Evolutionary conservation across 495 filamentous ascomycete species (phyloP).

Genomic region (Hypoxylon cercidicola): DNA sequence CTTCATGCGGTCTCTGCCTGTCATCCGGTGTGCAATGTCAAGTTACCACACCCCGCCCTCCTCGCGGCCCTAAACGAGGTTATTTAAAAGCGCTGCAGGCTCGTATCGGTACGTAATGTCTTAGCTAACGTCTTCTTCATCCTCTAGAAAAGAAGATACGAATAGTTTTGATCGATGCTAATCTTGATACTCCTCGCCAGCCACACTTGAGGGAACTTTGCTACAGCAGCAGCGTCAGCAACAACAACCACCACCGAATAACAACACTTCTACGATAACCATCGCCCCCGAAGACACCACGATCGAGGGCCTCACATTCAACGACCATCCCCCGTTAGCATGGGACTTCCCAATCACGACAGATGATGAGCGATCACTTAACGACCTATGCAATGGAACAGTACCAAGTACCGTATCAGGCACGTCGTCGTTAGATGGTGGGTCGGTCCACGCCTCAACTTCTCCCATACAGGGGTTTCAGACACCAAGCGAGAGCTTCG

Average conservation of each 20-base stretch:
- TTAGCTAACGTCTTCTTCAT: neutral
- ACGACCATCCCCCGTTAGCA: conserved; percentile 23
- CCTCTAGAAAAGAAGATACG: neutral
- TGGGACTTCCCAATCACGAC: conserved; percentile 37
- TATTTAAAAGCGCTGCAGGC: conserved; percentile 42
- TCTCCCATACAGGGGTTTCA: conserved; percentile 41
- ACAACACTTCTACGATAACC: conserved; percentile 13
- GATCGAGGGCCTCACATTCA: conserved; percentile 30
- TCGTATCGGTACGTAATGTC: conserved; percentile 33
- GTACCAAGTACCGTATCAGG: conserved; percentile 25
- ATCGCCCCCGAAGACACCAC: conserved; percentile 24
- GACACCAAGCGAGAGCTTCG: conserved; percentile 25
- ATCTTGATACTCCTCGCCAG: conserved; percentile 9
- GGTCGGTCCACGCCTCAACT: conserved; percentile 35
- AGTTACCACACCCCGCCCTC: conserved; percentile 37
- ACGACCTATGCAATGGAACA: conserved; percentile 28
- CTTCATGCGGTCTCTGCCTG: conserved; percentile 36
- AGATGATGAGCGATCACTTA: conserved; percentile 23
- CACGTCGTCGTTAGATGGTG: conserved; percentile 33
- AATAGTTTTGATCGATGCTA: conserved; percentile 8
- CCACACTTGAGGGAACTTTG: conserved; percentile 36
- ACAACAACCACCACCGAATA: conserved; percentile 9
- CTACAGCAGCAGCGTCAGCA: conserved; percentile 38
- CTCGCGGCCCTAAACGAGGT: conserved; percentile 38
- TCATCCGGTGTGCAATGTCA: conserved; percentile 39